Conservation (phyloP, 2,329 filamentous ascomycete species). For the Bertia moriformis region DNA sequence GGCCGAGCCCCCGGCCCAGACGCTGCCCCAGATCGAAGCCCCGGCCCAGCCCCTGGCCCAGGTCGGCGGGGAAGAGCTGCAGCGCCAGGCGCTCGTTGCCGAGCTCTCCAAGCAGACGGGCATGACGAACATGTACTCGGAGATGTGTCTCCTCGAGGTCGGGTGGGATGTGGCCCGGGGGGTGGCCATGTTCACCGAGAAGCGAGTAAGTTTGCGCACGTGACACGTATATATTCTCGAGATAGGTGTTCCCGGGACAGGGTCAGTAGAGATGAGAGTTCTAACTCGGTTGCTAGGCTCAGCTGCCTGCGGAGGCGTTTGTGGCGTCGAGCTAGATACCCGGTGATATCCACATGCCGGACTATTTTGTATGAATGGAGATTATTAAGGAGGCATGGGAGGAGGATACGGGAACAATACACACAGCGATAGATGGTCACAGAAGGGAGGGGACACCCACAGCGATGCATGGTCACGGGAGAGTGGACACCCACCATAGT, state of each 20-base stretch:
- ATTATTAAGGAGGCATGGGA: neutral
- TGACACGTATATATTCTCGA: slow-evolving; percentile 2
- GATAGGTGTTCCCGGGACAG: too few relatives aligned
- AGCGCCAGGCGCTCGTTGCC: slow-evolving; percentile 56
- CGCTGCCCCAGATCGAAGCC: slow-evolving; percentile 9
- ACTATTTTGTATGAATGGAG: neutral
- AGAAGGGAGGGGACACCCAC: too few relatives aligned
- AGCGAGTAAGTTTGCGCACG: slow-evolving; percentile 40
- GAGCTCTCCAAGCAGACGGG: slow-evolving; percentile 65
- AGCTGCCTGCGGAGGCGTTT: slow-evolving; percentile 34
- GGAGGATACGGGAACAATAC: neutral
- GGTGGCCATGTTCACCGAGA: slow-evolving; percentile 58
- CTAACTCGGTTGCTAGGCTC: slow-evolving; percentile 14
- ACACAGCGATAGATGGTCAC: too few relatives aligned
- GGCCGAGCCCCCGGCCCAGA: too few relatives aligned
- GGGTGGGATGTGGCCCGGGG: slow-evolving; percentile 70
- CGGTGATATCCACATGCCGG: too few relatives aligned
- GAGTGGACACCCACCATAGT: too few relatives aligned
- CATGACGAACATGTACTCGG: slow-evolving; percentile 67
- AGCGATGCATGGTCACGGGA: too few relatives aligned
- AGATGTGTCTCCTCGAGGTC: slow-evolving; percentile 66
- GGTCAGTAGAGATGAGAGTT: neutral
- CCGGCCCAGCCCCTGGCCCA: slow-evolving; percentile 9
- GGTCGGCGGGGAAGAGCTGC: slow-evolving; percentile 21
- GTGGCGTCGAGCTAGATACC: slow-evolving; percentile 4